Evolutionary conservation across 2,329 filamentous ascomycete species (phyloP).

Genomic region (Venturia nashicola): DNA sequence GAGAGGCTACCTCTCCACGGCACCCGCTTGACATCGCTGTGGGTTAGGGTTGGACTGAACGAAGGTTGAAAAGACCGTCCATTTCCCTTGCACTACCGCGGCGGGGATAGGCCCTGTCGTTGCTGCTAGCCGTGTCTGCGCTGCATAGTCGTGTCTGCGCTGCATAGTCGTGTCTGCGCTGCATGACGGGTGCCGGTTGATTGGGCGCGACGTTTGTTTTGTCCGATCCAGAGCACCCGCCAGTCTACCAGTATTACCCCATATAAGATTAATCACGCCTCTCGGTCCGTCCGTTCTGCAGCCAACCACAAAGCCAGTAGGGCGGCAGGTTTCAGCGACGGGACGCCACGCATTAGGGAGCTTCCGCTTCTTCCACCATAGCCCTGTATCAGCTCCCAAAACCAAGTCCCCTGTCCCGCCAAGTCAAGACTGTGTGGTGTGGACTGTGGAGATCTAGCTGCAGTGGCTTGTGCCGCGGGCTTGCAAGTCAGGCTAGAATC

Average conservation of each 20-base stretch:
- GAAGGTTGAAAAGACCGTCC: neutral
- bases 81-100: neutral
- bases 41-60: neutral
- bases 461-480: constrained; percentile 1
- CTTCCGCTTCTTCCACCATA: neutral
- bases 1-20: neutral
- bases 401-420: neutral
- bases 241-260: neutral
- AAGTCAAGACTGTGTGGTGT: neutral
- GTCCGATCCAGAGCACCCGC: neutral
- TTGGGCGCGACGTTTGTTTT: constrained; percentile 3
- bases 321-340: neutral
- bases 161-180: neutral
- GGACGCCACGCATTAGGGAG: constrained; percentile 1
- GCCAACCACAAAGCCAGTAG: neutral
- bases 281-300: neutral
- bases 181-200: neutral
- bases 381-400: neutral
- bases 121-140: neutral
- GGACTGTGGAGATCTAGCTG: constrained; percentile 1
- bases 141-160: neutral
- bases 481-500: neutral
- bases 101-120: neutral
- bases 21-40: neutral
- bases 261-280: constrained; percentile 4